Conservation (phyloP, 2,329 filamentous ascomycete genomes). For the Aspergillus uvarum region DNA sequence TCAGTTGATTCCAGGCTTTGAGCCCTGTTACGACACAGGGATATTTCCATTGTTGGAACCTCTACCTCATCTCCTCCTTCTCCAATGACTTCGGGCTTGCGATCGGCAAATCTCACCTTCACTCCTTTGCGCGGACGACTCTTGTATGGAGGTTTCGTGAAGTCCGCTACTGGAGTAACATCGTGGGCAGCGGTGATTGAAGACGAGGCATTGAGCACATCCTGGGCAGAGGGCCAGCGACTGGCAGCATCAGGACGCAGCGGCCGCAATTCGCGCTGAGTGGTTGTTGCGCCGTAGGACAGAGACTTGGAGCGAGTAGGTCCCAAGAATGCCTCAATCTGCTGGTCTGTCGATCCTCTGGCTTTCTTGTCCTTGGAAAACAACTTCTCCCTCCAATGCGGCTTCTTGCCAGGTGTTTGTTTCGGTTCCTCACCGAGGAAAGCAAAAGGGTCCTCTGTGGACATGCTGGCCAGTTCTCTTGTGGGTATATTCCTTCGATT, state of each 20-base stretch:
- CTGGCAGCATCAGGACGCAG: constrained; percentile 39
- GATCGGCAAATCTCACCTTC: constrained; percentile 70
- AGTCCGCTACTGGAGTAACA: constrained; percentile 22
- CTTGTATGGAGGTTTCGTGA: constrained; percentile 28
- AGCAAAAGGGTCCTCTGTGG: constrained; percentile 38
- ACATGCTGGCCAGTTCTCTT: constrained; percentile 28
- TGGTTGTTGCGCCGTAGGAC: constrained; percentile 18
- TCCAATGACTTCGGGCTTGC: constrained; percentile 77
- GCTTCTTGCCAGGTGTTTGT: constrained; percentile 30
- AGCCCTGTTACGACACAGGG: constrained; percentile 44
- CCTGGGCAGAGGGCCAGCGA: constrained; percentile 34
- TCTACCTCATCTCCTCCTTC: constrained; percentile 87
- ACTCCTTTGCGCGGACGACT: constrained; percentile 63
- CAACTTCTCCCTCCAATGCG: constrained; percentile 52
- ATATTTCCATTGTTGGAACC: constrained; percentile 69
- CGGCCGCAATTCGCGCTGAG: constrained; percentile 32
- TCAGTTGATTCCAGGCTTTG: constrained; percentile 20
- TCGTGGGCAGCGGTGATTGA: constrained; percentile 26
- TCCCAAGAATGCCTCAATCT: constrained; percentile 59
- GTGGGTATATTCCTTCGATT: constrained; percentile 2
- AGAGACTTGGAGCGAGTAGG: constrained; percentile 48
- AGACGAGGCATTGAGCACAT: constrained; percentile 23
- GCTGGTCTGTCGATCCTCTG: constrained; percentile 41
- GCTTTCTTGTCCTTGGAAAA: constrained; percentile 45
- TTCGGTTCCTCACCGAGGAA: constrained; percentile 37